Evolutionary conservation across 2,329 filamentous ascomycete species (phyloP), one percentile per base, ranked within the genome.

Genomic region (Colletotrichum tamarilloi): DNA sequence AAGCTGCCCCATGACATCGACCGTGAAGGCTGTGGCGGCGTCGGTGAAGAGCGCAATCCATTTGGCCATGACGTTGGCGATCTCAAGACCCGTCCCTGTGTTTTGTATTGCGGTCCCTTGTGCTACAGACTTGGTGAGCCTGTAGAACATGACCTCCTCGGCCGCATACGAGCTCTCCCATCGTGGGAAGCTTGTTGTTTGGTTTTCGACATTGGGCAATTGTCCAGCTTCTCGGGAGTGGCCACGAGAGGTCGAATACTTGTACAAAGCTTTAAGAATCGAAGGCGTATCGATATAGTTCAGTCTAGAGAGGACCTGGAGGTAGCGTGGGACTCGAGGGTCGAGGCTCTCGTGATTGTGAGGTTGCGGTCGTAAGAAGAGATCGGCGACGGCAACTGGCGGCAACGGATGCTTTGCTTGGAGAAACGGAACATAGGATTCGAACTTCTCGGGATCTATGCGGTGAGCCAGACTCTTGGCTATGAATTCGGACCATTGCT

Each of bases 141-240:
- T 92, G 82, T 98, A 97, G 79, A 98, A 93, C 83, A 98, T 94
- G 63, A 97, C 92, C 84, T 98, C 98, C 81, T 99, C 97, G 0
- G 93, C 82, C 73, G 84, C 84, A 75, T 89, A 91, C 1, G 90
- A 92, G 79, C 82, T 88, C 64, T 81, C 84, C 90, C 90, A 92
- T 73, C 86, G 81, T 35, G 80, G 52, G 9, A 75, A 46, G 30
- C 75, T 76, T 35, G 38, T 22, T 22, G 5, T 24, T 28, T 67
- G 57, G 22, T 57, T 38, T 9, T 67, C 57, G 63, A 16, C 72
- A 32, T 55, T 59, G 24, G 57, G 16, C 3, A 58, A 19, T 24
- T 65, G 38, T 66, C 74, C 74, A 26, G 78, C 77, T 7, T 77
- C 76, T 19, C 79, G 79, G 32, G 80, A 76, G 62, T 83, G 81